These are phyloP conservation scores for Telopea speciosissima DNA, from an alignment of 177 flowering plant species.

Conservation along the genomic window DNA sequence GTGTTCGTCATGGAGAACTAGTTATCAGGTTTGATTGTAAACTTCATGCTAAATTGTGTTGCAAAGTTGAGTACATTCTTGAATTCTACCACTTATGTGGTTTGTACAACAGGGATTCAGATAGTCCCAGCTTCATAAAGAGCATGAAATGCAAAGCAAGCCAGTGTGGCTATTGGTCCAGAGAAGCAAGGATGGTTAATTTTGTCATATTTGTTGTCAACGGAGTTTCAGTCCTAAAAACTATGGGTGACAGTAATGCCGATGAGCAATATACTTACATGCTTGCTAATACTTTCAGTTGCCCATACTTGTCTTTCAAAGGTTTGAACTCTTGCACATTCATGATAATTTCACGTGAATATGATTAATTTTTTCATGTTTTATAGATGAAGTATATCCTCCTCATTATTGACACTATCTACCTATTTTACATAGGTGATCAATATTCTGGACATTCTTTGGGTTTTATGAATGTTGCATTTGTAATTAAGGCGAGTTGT, in stretches of 20 bases:
- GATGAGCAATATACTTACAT: constrained; percentile 19
- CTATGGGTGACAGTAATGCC: constrained; percentile 34
- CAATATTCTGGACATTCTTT: no score
- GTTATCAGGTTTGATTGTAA: constrained; percentile 42
- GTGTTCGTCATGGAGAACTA: constrained; percentile 61
- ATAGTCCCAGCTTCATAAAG: constrained; percentile 25
- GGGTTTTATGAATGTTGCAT: no score
- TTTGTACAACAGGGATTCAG: constrained; percentile 45
- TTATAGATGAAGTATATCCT: neutral
- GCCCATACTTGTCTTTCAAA: constrained; percentile 63
- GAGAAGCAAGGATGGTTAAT: constrained; percentile 44
- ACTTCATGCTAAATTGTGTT: neutral
- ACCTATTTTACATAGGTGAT: neutral
- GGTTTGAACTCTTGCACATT: constrained; percentile 28
- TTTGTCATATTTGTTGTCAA: constrained; percentile 77
- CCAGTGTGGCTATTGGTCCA: constrained; percentile 8
- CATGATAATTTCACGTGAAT: neutral
- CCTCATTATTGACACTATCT: neutral
- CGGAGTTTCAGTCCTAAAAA: constrained; percentile 54
- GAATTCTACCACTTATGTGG: neutral
- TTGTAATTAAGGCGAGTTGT: no score
- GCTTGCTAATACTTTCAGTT: constrained; percentile 36
- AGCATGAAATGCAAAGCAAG: constrained; percentile 37
- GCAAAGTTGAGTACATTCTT: neutral
- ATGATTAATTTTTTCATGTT: neutral